Conservation (phyloP, 306 rosid genomes). For the Prunus salicina region DNA sequence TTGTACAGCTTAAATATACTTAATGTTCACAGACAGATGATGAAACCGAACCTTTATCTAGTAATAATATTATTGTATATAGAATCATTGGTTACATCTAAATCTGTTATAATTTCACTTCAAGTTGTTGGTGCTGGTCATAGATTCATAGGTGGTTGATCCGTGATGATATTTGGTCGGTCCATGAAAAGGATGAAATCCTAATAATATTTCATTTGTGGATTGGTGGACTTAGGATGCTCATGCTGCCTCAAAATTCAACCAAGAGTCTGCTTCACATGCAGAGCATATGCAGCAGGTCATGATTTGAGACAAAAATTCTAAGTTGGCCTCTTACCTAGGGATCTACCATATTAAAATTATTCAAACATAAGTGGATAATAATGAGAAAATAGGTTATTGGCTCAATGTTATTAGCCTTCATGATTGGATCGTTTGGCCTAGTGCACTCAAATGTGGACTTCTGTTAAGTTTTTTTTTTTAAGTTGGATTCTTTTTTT, state of each 20-base stretch:
- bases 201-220: background rate
- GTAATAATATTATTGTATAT: background rate
- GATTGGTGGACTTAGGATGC: slow-evolving; percentile 3
- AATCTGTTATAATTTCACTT: background rate
- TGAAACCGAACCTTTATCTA: background rate
- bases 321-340: background rate
- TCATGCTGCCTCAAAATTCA: background rate
- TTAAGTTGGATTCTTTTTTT: background rate
- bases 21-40: background rate
- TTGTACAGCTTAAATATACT: background rate
- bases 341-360: background rate
- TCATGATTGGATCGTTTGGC: background rate
- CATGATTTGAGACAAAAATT: slow-evolving; percentile 10
- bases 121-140: slow-evolving; percentile 21
- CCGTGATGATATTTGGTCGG: slow-evolving; percentile 32
- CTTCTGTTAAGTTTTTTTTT: background rate
- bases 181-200: slow-evolving; percentile 10
- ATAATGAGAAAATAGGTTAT: background rate
- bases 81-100: background rate
- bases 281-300: background rate
- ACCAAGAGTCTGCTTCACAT: slow-evolving; percentile 2
- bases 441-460: background rate
- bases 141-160: slow-evolving; percentile 45
- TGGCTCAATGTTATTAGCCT: slow-evolving; percentile 16
- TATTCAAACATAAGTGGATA: background rate